Evolutionary conservation across 2,329 filamentous ascomycete genomes (phyloP).

Genomic region (Graphilbum fragrans): DNA sequence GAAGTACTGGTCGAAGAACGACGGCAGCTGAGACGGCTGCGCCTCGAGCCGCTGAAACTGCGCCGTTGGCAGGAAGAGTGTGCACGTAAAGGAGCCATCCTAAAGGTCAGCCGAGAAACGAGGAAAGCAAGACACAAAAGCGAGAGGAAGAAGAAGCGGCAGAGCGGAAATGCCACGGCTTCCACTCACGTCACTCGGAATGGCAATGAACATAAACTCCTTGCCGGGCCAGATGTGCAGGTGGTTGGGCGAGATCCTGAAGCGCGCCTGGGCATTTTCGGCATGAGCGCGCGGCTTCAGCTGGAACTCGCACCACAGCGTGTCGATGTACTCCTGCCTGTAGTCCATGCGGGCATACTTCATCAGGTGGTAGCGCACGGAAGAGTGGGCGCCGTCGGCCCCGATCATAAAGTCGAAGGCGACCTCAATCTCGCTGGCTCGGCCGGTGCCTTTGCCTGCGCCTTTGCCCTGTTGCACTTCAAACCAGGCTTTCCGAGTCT

Average conservation of each 20-base stretch:
- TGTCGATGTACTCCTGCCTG: slow-evolving; percentile 89
- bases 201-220: slow-evolving; percentile 97
- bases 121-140: background rate
- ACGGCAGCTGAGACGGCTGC: slow-evolving; percentile 44
- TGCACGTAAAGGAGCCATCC: slow-evolving; percentile 90
- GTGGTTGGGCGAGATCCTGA: slow-evolving; percentile 80
- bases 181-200: slow-evolving; percentile 55
- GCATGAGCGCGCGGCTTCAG: slow-evolving; percentile 43
- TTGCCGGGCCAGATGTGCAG: slow-evolving; percentile 95
- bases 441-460: slow-evolving; percentile 22
- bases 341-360: slow-evolving; percentile 88
- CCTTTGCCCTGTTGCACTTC: slow-evolving; percentile 33
- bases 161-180: background rate
- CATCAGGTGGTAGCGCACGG: slow-evolving; percentile 88
- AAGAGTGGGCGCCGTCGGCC: slow-evolving; percentile 88
- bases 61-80: slow-evolving; percentile 69
- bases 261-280: slow-evolving; percentile 28
- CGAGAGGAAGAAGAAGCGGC: background rate
- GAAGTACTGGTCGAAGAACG: slow-evolving; percentile 75
- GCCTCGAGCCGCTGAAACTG: slow-evolving; percentile 58
- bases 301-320: slow-evolving; percentile 92
- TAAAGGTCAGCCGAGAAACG: slow-evolving; percentile 20
- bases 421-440: slow-evolving; percentile 64
- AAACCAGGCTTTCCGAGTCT: slow-evolving; percentile 72
- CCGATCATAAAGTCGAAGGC: slow-evolving; percentile 89